phyloP scores from a whole-genome alignment of 2,329 filamentous ascomycete genomes.

The Leptoxyphium fumago region DNA sequence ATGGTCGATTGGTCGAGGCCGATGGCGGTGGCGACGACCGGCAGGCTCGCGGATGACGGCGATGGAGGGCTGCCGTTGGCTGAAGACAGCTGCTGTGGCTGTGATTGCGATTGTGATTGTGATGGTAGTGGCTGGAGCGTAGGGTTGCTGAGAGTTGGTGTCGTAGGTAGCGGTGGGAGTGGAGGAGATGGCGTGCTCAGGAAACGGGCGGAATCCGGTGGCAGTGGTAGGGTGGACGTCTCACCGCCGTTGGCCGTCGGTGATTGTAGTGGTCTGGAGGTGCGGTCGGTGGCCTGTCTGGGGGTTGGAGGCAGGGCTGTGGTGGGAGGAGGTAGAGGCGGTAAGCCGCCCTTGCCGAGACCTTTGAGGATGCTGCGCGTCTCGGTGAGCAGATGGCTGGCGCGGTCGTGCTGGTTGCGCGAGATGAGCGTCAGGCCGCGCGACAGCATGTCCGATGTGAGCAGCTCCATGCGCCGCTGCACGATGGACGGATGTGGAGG shows the following conservation, averaged over 20 bases:
- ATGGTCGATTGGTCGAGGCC: slow-evolving; percentile 79
- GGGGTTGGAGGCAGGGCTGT: slow-evolving; percentile 24
- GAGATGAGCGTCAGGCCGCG: slow-evolving; percentile 81
- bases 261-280: neutral
- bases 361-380: slow-evolving; percentile 92
- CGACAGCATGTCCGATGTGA: slow-evolving; percentile 96
- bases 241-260: neutral
- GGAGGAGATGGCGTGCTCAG: slow-evolving; percentile 8
- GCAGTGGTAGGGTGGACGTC: neutral
- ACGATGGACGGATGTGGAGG: slow-evolving; percentile 91
- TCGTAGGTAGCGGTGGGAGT: slow-evolving; percentile 6
- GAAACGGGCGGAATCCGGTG: slow-evolving; percentile 5
- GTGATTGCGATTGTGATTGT: neutral
- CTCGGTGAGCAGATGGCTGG: slow-evolving; percentile 81
- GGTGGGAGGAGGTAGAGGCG: slow-evolving; percentile 60
- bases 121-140: neutral
- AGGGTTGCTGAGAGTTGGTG: slow-evolving; percentile 7
- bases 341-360: slow-evolving; percentile 83
- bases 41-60: slow-evolving; percentile 18
- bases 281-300: slow-evolving; percentile 4
- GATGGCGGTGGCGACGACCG: slow-evolving; percentile 25
- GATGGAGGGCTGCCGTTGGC: slow-evolving; percentile 34
- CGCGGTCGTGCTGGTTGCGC: slow-evolving; percentile 82
- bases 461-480: slow-evolving; percentile 89
- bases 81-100: slow-evolving; percentile 14